A percentile compares a stretch with the other conserved stretches of the same genome.
Conservation (phyloP, 768 basidiomycete species). For the Melanogaster broomeanus region DNA sequence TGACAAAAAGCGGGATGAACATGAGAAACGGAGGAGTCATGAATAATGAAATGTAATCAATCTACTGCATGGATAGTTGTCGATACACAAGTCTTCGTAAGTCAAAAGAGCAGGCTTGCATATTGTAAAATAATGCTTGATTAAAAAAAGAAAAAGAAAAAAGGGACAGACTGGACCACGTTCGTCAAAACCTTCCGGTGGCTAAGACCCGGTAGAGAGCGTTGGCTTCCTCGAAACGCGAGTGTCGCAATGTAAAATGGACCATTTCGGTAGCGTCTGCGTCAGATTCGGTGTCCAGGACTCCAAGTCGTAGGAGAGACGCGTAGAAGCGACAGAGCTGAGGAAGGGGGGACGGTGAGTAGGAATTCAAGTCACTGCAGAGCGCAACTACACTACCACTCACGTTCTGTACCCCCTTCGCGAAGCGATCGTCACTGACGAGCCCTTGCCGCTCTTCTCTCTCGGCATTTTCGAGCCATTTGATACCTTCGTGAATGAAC, state of each 20-base stretch:
- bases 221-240: constrained; percentile 78
- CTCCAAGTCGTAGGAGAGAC: constrained; percentile 64
- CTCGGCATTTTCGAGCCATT: constrained; percentile 71
- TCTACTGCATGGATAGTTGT: background rate
- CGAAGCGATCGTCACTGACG: constrained; percentile 71
- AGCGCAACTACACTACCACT: constrained; percentile 23
- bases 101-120: constrained; percentile 15
- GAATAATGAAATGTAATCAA: background rate
- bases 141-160: no score
- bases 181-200: constrained; percentile 33
- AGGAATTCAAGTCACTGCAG: constrained; percentile 1
- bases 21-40: background rate
- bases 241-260: constrained; percentile 71
- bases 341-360: constrained; percentile 1
- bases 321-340: constrained; percentile 79
- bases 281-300: constrained; percentile 66
- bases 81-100: constrained; percentile 13
- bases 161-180: background rate
- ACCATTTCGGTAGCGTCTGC: constrained; percentile 76
- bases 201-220: constrained; percentile 68
- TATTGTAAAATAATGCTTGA: constrained; percentile 1
- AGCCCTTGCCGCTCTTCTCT: constrained; percentile 66
- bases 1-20: background rate
- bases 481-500: constrained; percentile 70
- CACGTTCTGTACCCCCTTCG: constrained; percentile 73